Evolutionary conservation across 768 basidiomycete genomes (phyloP).

Genomic region (Pleurotus ostreatus): DNA sequence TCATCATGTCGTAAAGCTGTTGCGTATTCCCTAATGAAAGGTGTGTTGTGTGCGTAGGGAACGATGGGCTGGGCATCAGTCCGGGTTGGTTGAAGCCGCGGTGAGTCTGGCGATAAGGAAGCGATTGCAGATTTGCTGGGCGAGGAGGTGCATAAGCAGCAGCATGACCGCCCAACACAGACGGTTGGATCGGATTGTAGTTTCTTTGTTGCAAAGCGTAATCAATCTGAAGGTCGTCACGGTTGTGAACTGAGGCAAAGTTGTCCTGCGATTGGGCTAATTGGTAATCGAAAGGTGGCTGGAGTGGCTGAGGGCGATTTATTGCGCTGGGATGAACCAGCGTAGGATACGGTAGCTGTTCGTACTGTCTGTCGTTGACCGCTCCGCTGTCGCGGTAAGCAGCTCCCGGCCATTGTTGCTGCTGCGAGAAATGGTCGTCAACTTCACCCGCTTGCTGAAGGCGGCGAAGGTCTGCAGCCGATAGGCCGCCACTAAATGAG

Average conservation of each 20-base stretch:
- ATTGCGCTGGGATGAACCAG: constrained; percentile 45
- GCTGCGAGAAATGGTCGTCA: constrained; percentile 35
- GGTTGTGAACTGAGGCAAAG: constrained; percentile 24
- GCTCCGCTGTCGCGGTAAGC: constrained; percentile 43
- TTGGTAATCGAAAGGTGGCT: constrained; percentile 51
- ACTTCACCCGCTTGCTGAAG: constrained; percentile 63
- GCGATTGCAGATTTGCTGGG: constrained; percentile 41
- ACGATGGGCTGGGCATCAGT: constrained; percentile 47
- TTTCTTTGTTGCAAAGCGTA: constrained; percentile 56
- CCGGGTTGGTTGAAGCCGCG: constrained; percentile 56
- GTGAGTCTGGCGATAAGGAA: constrained; percentile 60
- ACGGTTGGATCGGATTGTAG: constrained; percentile 41
- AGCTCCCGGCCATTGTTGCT: constrained; percentile 46
- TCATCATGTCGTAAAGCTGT: constrained; percentile 80
- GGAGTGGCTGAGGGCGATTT: constrained; percentile 48
- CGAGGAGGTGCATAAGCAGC: constrained; percentile 50
- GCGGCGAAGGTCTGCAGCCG: constrained; percentile 69
- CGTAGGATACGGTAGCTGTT: constrained; percentile 64
- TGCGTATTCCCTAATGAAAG: constrained; percentile 72
- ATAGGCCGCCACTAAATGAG: constrained; percentile 77
- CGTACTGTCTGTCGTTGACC: constrained; percentile 37
- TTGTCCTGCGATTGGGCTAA: constrained; percentile 30
- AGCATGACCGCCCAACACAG: constrained; percentile 27
- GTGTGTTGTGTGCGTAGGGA: constrained; percentile 59
- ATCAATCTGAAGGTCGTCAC: constrained; percentile 49